Base-by-base conservation (phyloP, 2,329 filamentous ascomycete genomes). In the Aspergillus sp. region DNA sequence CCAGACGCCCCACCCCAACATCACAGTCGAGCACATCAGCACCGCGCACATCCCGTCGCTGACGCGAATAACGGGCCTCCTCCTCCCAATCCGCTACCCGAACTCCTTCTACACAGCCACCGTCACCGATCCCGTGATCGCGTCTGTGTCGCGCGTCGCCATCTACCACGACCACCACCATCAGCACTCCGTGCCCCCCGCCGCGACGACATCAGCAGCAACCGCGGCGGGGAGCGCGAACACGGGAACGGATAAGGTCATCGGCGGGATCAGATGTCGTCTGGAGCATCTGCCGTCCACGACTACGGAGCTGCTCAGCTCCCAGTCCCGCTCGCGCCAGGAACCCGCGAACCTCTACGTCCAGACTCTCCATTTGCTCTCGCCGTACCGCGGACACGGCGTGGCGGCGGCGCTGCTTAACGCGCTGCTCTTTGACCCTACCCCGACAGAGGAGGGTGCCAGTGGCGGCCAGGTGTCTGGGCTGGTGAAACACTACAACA, bases 51-150 rank as follows among this genome's bases (percentile, higher is more conserved):
- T 80, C 24, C 64, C 68, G 13, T 66, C 68, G 5, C 66, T 78
- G 50, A 71, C 69, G 45, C 69, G 70, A 12, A 68, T 80, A 17
- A 77, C 71, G 31, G 61, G 66, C 33, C 57, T 77, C 4, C 65
- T 77, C 2, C 63, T 80, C 1, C 76, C 75, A 5, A 72, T 80
- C 35, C 66, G 71, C 33, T 80, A 80, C 48, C 68, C 72, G 3
- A 66, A 70, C 29, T 66, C 63, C 12, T 80, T 79, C 63, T 80
- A 75, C 60, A 68, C 66, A 13, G 72, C 75, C 37, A 75, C 68
- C 25, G 63, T 78, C 49, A 65, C 68, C 2, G 73, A 78, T 35
- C 61, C 67, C 2, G 52, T 69, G 27, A 59, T 65, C 33, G 60
- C 66, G 25, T 64, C 68, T 36, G 53, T 80, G 33, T 75, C 75